Percentiles rank a stretch among this genome's conserved stretches.
These are phyloP conservation scores for Suillus bovinus DNA, from an alignment of 768 basidiomycete species.

Conservation along the genomic window DNA sequence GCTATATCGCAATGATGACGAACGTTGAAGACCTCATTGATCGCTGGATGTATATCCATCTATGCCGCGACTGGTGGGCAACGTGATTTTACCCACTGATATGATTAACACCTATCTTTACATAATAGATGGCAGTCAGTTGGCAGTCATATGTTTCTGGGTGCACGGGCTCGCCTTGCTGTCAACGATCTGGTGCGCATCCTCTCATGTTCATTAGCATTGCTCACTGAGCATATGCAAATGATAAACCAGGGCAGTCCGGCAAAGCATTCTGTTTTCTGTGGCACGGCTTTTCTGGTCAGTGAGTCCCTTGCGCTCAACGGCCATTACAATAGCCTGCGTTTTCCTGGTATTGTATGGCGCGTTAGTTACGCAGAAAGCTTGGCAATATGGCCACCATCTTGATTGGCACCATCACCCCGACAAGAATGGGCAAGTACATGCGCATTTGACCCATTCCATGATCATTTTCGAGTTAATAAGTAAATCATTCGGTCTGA, in stretches of 20 bases:
- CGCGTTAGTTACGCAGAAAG: neutral
- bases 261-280: constrained; percentile 22
- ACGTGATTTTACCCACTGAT: neutral
- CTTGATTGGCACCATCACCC: neutral
- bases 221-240: neutral
- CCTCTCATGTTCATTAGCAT: neutral
- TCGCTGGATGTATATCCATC: constrained; percentile 11
- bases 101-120: neutral
- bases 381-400: constrained; percentile 6
- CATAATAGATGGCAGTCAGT: neutral
- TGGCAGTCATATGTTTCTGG: constrained; percentile 11
- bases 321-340: constrained; percentile 10
- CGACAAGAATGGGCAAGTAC: neutral
- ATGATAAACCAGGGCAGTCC: constrained; percentile 19
- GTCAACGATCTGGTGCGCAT: constrained; percentile 19
- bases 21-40: neutral
- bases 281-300: constrained; percentile 20
- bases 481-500: constrained; percentile 4
- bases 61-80: constrained; percentile 9
- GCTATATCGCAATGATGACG: neutral
- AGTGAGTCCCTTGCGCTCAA: constrained; percentile 8
- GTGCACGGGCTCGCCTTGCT: constrained; percentile 15
- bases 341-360: constrained; percentile 15
- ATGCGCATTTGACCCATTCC: neutral
- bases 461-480: constrained; percentile 9